Conservation (phyloP, 2,329 filamentous ascomycete genomes). For the Bipolaris zeicola region DNA sequence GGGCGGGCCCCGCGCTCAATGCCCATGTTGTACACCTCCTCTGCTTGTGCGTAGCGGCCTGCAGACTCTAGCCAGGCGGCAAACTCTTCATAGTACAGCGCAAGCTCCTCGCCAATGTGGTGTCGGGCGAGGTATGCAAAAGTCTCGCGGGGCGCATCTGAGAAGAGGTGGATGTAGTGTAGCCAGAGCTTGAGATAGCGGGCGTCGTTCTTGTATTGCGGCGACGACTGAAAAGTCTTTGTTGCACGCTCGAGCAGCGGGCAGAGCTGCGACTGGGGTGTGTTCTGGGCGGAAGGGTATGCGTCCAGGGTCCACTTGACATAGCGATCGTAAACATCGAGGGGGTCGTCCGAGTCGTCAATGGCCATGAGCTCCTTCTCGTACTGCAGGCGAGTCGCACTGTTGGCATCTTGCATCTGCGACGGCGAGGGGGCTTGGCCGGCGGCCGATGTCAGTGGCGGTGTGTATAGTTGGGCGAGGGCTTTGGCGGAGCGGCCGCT, state of each 20-base stretch:
- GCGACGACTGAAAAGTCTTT: conserved; percentile 80
- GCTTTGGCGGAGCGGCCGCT: conserved; percentile 88
- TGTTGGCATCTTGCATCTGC: conserved; percentile 77
- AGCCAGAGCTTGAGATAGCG: conserved; percentile 94
- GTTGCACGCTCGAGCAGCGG: conserved; percentile 90
- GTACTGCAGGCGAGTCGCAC: conserved; percentile 79
- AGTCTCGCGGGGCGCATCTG: conserved; percentile 88
- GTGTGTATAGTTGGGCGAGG: conserved; percentile 80
- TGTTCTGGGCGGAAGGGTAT: conserved; percentile 92
- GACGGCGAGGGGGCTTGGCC: conserved; percentile 60
- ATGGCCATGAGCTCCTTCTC: conserved; percentile 81
- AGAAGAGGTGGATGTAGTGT: conserved; percentile 90
- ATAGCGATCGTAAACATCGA: conserved; percentile 95
- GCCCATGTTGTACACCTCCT: conserved; percentile 90
- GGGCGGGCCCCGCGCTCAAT: conserved; percentile 88
- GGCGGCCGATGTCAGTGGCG: conserved; percentile 57
- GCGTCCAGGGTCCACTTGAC: conserved; percentile 96
- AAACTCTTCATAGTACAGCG: conserved; percentile 96
- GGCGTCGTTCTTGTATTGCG: conserved; percentile 93
- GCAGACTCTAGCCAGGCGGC: conserved; percentile 88
- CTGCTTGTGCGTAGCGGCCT: conserved; percentile 84
- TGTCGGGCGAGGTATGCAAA: conserved; percentile 92
- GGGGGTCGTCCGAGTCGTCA: conserved; percentile 88
- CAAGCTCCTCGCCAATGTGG: conserved; percentile 81
- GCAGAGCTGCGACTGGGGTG: conserved; percentile 86